Evolutionary conservation across 2,329 filamentous ascomycete genomes (phyloP), one percentile per base, ranked within the genome.

Genomic region (Juglanconis juglandina): DNA sequence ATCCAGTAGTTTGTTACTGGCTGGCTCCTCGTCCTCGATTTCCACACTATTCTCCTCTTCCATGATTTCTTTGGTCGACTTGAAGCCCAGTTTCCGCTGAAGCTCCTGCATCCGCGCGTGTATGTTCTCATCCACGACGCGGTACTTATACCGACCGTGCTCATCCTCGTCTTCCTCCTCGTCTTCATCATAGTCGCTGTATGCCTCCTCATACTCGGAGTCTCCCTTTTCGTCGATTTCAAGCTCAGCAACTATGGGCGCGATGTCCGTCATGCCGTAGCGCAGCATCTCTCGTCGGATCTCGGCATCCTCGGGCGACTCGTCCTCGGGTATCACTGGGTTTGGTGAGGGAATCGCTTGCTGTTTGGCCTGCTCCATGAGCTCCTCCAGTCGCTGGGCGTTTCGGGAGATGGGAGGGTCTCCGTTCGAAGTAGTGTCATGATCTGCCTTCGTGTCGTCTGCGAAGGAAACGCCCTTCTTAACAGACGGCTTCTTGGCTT

Each of bases 221-320:
- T 58, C 53, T 8, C 52, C 54, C 33, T 62, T 57, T 44, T 93
- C 88, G 64, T 96, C 91, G 2, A 98, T 74, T 60, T 96, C 86
- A 50, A 99, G 83, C 75, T 98, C 92, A 14, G 95, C 95, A 14
- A 99, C 95, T 3, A 99, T 90, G 42, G 91, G 87, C 4, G 92
- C 92, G 60, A 99, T 88, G 72, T 98, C 94, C 49, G 89, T 88
- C 74, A 96, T 81, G 63, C 91, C 88, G 70, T 98, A 99, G 64
- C 90, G 83, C 7, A 98, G 81, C 93, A 99, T 98, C 69, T 97
- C 88, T 60, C 88, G 85, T 5, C 95, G 87, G 32, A 96, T 74
- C 37, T 83, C 83, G 4, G 92, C 90, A 64, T 97, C 94, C 65
- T 96, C 92, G 11, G 84, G 79, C 0, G 88, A 85, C 68, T 99